Conservation (phyloP, 2,329 filamentous ascomycete species). For the Diaporthe sp. region DNA sequence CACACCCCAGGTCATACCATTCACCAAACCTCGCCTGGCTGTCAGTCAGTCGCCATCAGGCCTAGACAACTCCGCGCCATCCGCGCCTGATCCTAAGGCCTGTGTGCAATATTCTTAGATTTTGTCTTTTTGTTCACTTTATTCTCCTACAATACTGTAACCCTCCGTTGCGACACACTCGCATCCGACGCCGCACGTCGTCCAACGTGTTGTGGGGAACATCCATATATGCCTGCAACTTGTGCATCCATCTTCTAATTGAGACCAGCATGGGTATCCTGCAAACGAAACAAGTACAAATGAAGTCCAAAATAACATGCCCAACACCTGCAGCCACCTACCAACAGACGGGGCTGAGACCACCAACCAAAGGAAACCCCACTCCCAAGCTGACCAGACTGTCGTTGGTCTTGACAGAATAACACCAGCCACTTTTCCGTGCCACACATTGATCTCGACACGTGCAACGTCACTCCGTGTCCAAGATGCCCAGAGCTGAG, state of each 20-base stretch:
- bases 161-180: neutral
- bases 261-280: slow-evolving; percentile 23
- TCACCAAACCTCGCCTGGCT: neutral
- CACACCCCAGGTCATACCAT: neutral
- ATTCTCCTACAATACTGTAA: neutral
- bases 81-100: slow-evolving; percentile 18
- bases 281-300: neutral
- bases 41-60: neutral
- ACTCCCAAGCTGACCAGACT: neutral
- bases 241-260: neutral
- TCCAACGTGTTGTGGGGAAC: neutral
- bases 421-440: neutral
- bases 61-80: slow-evolving; percentile 21
- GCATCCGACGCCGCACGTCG: neutral
- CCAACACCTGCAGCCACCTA: neutral
- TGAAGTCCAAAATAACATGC: neutral
- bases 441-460: neutral
- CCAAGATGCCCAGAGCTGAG: neutral
- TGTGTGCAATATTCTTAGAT: slow-evolving; percentile 25
- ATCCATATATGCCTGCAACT: neutral
- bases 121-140: neutral
- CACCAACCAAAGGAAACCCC: neutral
- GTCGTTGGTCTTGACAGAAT: slow-evolving; percentile 2
- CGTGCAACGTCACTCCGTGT: neutral
- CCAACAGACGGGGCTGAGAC: neutral